A percentile compares a stretch with the other conserved stretches of the same genome.
Conservation (phyloP, 805 yeast species). For the Metschnikowia kunwiensis region DNA sequence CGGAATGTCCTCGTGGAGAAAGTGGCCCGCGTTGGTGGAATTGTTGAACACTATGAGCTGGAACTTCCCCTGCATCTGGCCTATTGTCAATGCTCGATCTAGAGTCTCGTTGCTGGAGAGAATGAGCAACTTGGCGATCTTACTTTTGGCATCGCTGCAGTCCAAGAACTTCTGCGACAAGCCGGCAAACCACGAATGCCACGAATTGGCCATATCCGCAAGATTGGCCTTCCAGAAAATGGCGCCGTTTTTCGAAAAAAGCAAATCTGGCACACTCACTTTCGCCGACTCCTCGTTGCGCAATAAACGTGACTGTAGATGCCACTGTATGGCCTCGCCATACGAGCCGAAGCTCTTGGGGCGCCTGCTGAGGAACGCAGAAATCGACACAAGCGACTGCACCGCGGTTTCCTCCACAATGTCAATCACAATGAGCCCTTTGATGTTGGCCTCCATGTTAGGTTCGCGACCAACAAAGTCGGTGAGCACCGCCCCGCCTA, state of each 20-base stretch:
- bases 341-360: constrained; percentile 57
- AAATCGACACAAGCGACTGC: constrained; percentile 64
- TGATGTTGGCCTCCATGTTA: constrained; percentile 29
- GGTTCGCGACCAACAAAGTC: constrained; percentile 36
- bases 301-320: constrained; percentile 53
- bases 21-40: constrained; percentile 66
- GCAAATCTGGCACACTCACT: constrained; percentile 73
- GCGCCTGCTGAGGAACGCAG: constrained; percentile 56
- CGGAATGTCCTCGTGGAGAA: constrained; percentile 91
- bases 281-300: constrained; percentile 60
- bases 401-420: constrained; percentile 94
- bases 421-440: constrained; percentile 79
- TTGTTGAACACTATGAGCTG: constrained; percentile 79
- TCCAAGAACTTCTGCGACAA: constrained; percentile 52
- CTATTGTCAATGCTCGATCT: constrained; percentile 82
- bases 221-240: constrained; percentile 67
- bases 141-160: constrained; percentile 22
- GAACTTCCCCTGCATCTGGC: constrained; percentile 97
- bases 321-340: constrained; percentile 78
- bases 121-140: constrained; percentile 62
- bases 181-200: constrained; percentile 81
- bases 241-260: constrained; percentile 25
- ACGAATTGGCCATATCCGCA: constrained; percentile 55
- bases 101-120: constrained; percentile 87
- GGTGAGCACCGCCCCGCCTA: constrained; percentile 86